Evolutionary conservation across 1,284 basidiomycete genomes (phyloP).

Genomic region (Tausonia pullulans): DNA sequence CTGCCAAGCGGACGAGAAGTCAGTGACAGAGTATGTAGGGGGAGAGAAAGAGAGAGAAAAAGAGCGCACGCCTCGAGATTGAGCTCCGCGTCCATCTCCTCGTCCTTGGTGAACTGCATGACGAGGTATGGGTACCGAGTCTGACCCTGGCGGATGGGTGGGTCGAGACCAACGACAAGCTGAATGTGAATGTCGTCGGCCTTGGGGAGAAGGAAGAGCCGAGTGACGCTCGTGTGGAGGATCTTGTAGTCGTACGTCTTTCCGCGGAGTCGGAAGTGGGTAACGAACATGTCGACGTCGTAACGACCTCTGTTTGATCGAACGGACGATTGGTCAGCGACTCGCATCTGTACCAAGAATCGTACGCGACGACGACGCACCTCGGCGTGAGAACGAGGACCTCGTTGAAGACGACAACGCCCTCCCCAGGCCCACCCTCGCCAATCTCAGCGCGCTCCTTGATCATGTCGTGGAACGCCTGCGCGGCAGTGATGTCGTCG

Average conservation of each 20-base stretch:
- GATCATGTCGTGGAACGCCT: conserved; percentile 91
- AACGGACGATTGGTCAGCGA: not conserved
- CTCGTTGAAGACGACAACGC: conserved; percentile 91
- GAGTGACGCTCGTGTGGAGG: conserved; percentile 76
- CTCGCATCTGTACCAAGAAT: not conserved
- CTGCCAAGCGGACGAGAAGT: conserved; percentile 14
- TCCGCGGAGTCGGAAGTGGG: conserved; percentile 85
- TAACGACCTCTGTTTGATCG: conserved; percentile 61
- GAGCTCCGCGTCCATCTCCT: conserved; percentile 91
- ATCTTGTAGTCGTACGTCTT: conserved; percentile 99
- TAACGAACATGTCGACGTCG: conserved; percentile 95
- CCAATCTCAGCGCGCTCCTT: conserved; percentile 96
- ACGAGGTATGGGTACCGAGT: conserved; percentile 96
- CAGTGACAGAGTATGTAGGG: not conserved
- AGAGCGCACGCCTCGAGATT: conserved; percentile 74
- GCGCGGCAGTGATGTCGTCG: conserved; percentile 63
- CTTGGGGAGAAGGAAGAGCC: conserved; percentile 87
- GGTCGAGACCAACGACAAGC: conserved; percentile 84
- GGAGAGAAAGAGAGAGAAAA: not conserved
- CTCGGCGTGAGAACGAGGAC: conserved; percentile 89
- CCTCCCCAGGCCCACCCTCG: conserved; percentile 70
- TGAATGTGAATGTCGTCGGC: conserved; percentile 88
- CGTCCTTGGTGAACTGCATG: conserved; percentile 93
- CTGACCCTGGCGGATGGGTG: conserved; percentile 94
- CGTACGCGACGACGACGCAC: conserved; percentile 23